Evolutionary conservation across 179 eudicot genomes (phyloP).

Genomic region (Silene coronaria): DNA sequence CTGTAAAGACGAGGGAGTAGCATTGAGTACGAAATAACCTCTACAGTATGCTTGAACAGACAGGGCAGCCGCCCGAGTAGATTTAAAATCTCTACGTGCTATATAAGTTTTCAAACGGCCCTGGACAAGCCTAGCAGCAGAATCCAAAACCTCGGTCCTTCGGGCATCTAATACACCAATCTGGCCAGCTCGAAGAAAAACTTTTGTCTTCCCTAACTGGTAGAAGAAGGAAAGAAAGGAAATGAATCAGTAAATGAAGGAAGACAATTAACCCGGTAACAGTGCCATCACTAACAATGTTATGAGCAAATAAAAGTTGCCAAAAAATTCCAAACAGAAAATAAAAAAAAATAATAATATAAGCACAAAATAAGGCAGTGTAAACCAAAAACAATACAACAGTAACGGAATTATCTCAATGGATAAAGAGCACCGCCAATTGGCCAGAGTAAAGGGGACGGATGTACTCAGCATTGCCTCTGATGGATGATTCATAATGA

Average conservation of each 20-base stretch:
- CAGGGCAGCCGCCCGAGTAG: constrained; percentile 54
- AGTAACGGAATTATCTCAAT: not conserved
- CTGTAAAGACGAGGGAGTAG: not conserved
- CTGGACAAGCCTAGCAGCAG: constrained; percentile 78
- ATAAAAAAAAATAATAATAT: not conserved
- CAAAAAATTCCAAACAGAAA: not conserved
- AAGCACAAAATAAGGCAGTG: not conserved
- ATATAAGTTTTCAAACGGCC: constrained; percentile 60
- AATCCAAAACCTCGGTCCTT: constrained; percentile 82
- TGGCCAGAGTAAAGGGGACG: not conserved
- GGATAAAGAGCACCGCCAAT: not conserved
- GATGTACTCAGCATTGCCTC: not conserved
- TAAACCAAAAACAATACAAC: not conserved
- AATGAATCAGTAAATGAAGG: not conserved
- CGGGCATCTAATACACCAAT: constrained; percentile 83
- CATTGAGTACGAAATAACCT: constrained; percentile 39
- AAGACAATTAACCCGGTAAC: not conserved
- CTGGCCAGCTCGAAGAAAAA: constrained; percentile 95
- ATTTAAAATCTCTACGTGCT: constrained; percentile 59
- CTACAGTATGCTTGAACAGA: constrained; percentile 80
- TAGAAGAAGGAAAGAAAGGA: constrained; percentile 12
- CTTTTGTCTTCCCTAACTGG: constrained; percentile 90
- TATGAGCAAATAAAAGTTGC: not conserved
- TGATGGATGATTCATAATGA: not conserved
- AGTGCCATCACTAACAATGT: not conserved